A percentile compares a stretch with the other conserved stretches of the same genome.
Evolutionary conservation across 2,329 filamentous ascomycete genomes (phyloP).

Genomic region (Claviceps africana): DNA sequence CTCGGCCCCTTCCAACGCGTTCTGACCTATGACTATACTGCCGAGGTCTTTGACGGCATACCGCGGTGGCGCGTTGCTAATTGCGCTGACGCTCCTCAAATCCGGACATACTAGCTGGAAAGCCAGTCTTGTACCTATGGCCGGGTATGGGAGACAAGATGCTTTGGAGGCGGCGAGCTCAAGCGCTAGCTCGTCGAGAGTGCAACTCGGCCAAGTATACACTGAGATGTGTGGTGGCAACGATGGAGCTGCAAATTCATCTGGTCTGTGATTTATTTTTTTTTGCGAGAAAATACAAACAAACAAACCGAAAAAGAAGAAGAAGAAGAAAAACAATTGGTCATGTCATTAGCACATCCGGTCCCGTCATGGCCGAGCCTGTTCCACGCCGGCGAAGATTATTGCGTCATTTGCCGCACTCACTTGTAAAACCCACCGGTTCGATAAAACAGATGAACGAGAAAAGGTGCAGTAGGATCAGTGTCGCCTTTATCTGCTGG

Average conservation of each 20-base stretch:
- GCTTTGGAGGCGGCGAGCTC: conserved; percentile 56
- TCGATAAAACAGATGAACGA: conserved; percentile 74
- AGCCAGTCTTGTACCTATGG: conserved; percentile 69
- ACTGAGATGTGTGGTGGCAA: conserved; percentile 60
- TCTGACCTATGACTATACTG: conserved; percentile 60
- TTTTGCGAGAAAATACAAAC: not conserved
- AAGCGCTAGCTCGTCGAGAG: conserved; percentile 65
- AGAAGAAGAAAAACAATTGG: not conserved
- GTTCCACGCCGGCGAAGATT: not conserved
- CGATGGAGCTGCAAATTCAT: conserved; percentile 49
- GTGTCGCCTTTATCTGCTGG: conserved; percentile 37
- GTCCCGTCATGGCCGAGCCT: not conserved
- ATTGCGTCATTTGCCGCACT: conserved; percentile 2
- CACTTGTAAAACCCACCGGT: conserved; percentile 58
- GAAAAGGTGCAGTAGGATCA: conserved; percentile 63
- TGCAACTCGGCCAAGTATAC: conserved; percentile 76
- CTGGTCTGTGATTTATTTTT: conserved; percentile 35
- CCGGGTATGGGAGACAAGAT: conserved; percentile 54
- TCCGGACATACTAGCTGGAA: conserved; percentile 83
- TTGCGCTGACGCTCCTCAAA: conserved; percentile 27
- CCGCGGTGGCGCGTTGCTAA: conserved; percentile 26
- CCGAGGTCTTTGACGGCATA: conserved; percentile 74
- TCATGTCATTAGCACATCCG: not conserved
- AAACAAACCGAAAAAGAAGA: not conserved
- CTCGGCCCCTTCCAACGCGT: conserved; percentile 30